Base-by-base conservation (phyloP, 2,329 filamentous ascomycete genomes). In the Ceratocystis ficicola region DNA sequence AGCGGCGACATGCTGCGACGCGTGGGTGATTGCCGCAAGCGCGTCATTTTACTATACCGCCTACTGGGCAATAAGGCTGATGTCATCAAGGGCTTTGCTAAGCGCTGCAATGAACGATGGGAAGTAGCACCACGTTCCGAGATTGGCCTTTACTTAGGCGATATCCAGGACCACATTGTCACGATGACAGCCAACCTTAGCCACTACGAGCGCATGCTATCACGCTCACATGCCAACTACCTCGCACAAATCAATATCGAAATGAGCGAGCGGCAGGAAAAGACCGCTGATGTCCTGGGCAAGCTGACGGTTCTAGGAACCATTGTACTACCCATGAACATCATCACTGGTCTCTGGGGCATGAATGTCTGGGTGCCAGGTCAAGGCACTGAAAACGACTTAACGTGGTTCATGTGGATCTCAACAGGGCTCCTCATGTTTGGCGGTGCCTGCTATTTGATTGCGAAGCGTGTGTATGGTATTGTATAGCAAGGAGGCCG, bases 241-340 rank as follows among this genome's bases (percentile, higher is more conserved):
- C 87, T 99, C n/a, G 94, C 94, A 0, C 94, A 99, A 74, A 96
- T 99, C 77, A 97, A 96, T 76, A 96, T 97, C 71, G 86, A 91
- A 72, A 97, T 97, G 93, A 96, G 96, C 75, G 93, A 97, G 78
- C 87, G 94, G 60, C 90, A 95, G 74, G 93, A 99, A 75, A 87
- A 95, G 77, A 99, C 94, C 1, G 90, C 91, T 50, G 93, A 99
- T 73, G 91, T 96, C 1, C 83, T 99, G 12, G 92, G 92, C 69
- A 96, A 94, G 75, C 82, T 99, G 68, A 97, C 94, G 0, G 94
- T 99, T 0, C 81, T 99, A 0, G 94, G 94, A 69, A 99, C 94
- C 5, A 97, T 99, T 70, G 93, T 99, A 2, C 79, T 99, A 66
- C 94, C 94, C 10, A 96, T 99, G 92, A 99, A 99, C 74, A 95